phyloP scores from a whole-genome alignment of 257 asterid species.

The Solanum etuberosum region DNA sequence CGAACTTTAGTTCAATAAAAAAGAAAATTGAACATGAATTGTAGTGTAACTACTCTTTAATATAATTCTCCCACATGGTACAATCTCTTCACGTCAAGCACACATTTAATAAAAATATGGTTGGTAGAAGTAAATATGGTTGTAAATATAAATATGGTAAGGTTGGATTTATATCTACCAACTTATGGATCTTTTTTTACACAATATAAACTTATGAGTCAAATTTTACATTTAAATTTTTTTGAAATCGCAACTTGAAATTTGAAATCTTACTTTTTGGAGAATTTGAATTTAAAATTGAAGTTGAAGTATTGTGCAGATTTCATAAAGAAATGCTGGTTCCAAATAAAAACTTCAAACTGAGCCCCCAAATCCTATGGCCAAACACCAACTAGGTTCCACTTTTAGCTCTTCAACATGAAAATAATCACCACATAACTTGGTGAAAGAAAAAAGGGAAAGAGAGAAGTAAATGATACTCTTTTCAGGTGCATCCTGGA shows the following conservation, averaged over 20 bases:
- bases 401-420: neutral
- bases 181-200: neutral
- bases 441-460: neutral
- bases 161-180: neutral
- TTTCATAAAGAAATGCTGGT: neutral
- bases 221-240: neutral
- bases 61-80: neutral
- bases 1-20: neutral
- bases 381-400: neutral
- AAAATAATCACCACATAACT: neutral
- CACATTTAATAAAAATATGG: neutral
- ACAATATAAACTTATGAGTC: neutral
- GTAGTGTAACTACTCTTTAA: neutral
- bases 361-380: neutral
- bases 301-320: neutral
- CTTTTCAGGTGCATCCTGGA: neutral
- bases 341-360: neutral
- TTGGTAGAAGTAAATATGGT: neutral
- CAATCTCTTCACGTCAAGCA: neutral
- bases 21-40: neutral
- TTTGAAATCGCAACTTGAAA: neutral
- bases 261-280: neutral
- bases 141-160: neutral
- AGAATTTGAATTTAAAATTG: neutral
- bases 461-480: neutral